phyloP scores from a whole-genome alignment of 2,329 filamentous ascomycete genomes.

The Acarospora socialis region DNA sequence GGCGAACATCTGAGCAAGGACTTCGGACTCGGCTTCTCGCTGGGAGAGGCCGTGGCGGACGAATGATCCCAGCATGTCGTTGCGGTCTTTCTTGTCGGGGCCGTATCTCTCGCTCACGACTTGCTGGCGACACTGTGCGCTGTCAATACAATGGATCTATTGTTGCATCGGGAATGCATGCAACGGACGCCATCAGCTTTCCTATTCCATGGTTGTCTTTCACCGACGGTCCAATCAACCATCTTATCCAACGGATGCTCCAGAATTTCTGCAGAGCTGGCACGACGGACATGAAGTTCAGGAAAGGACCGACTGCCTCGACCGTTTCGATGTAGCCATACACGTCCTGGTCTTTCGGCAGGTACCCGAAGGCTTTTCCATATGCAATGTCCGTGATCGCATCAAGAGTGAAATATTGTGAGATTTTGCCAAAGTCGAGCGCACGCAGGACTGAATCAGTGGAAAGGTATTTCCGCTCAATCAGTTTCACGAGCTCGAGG shows the following conservation, averaged over 20 bases:
- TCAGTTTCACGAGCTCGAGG: constrained; percentile 32
- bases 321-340: constrained; percentile 25
- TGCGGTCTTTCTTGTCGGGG: constrained; percentile 4
- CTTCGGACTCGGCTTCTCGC: constrained; percentile 30
- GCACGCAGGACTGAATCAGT: constrained; percentile 17
- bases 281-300: constrained; percentile 10
- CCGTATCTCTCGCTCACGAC: constrained; percentile 1
- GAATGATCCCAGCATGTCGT: constrained; percentile 21
- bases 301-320: constrained; percentile 18
- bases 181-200: constrained; percentile 14
- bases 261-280: constrained; percentile 11
- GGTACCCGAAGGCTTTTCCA: constrained; percentile 38
- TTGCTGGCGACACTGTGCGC: background rate
- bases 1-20: constrained; percentile 26
- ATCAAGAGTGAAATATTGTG: constrained; percentile 41
- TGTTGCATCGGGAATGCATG: constrained; percentile 6
- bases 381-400: constrained; percentile 40
- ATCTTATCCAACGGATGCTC: constrained; percentile 10
- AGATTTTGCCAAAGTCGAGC: constrained; percentile 37
- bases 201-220: constrained; percentile 16
- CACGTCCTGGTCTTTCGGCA: constrained; percentile 34
- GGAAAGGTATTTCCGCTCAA: constrained; percentile 33
- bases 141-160: too few relatives aligned
- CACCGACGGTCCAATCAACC: constrained; percentile 13
- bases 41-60: constrained; percentile 23